A percentile compares a stretch with the other conserved stretches of the same genome.
phyloP scores from a whole-genome alignment of 306 rosid genomes.

The Crataegus laevigata region DNA sequence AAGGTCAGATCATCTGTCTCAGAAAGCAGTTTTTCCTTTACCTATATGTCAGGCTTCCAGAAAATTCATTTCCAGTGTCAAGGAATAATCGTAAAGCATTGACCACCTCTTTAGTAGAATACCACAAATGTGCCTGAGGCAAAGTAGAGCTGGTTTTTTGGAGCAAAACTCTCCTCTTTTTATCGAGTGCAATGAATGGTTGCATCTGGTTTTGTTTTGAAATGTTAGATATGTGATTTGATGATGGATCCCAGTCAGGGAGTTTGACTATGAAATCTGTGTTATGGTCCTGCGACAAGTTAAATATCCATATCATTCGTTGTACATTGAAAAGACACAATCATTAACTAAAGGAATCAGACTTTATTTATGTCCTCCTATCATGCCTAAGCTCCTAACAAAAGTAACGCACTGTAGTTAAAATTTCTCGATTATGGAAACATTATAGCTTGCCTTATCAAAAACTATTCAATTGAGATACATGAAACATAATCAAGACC shows the following conservation, averaged over 20 bases:
- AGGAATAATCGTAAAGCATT: slow-evolving; percentile 56
- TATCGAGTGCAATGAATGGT: slow-evolving; percentile 26
- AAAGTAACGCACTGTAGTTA: background rate
- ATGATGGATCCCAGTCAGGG: slow-evolving; percentile 85
- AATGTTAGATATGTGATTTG: slow-evolving; percentile 9
- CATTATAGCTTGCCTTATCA: background rate
- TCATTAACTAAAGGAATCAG: background rate
- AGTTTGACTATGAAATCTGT: slow-evolving; percentile 67
- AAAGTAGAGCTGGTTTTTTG: slow-evolving; percentile 25
- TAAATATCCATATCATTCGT: background rate
- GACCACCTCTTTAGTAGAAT: slow-evolving; percentile 57
- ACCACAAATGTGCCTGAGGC: slow-evolving; percentile 86
- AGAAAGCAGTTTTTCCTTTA: slow-evolving; percentile 13
- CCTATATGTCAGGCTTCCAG: slow-evolving; percentile 77
- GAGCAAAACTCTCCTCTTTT: slow-evolving; percentile 40
- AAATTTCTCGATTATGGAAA: background rate
- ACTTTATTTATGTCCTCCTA: background rate
- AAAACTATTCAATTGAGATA: background rate
- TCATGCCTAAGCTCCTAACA: background rate
- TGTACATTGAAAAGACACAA: background rate
- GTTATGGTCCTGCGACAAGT: slow-evolving; percentile 74
- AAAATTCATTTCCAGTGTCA: slow-evolving; percentile 46
- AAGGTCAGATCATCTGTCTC: background rate
- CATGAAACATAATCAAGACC: no score
- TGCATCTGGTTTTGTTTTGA: slow-evolving; percentile 21